Conservation (phyloP, 2,329 filamentous ascomycete species). For the Leptodontidium sp. region DNA sequence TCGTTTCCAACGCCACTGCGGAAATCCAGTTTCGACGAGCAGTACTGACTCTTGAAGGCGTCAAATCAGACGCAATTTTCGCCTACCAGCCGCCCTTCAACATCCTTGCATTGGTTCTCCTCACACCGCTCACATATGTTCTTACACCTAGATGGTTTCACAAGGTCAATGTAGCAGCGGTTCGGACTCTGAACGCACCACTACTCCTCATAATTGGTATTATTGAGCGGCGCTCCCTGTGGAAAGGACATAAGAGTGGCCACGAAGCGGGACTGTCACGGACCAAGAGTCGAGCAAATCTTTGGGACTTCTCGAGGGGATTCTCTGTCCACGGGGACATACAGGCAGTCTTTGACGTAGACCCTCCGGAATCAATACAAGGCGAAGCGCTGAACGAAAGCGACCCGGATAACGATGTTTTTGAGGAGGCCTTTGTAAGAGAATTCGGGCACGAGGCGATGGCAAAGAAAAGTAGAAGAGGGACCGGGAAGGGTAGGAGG, state of each 20-base stretch:
- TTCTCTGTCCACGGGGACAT: constrained; percentile 46
- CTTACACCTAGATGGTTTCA: constrained; percentile 87
- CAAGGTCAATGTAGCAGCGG: constrained; percentile 83
- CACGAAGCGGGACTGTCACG: constrained; percentile 39
- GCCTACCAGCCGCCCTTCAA: constrained; percentile 78
- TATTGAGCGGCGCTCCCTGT: constrained; percentile 74
- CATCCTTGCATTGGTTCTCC: constrained; percentile 75
- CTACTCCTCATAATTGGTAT: constrained; percentile 75
- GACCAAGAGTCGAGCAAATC: constrained; percentile 27
- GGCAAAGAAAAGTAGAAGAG: constrained; percentile 24
- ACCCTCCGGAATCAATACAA: constrained; percentile 41
- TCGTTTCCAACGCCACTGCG: constrained; percentile 78
- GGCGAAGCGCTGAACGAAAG: constrained; percentile 37
- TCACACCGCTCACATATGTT: constrained; percentile 81
- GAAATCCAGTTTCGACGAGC: constrained; percentile 85
- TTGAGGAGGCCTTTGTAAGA: constrained; percentile 36
- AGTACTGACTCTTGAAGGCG: constrained; percentile 84
- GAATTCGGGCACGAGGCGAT: constrained; percentile 33
- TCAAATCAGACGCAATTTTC: constrained; percentile 81
- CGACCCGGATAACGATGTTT: constrained; percentile 27
- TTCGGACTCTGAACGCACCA: constrained; percentile 78
- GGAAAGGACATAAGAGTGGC: constrained; percentile 51
- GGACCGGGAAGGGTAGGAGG: constrained; percentile 34
- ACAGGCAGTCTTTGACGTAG: constrained; percentile 45
- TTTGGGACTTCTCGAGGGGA: constrained; percentile 43